phyloP scores from a whole-genome alignment of 1,284 basidiomycete species.

The Cryptococcus hybrid region DNA sequence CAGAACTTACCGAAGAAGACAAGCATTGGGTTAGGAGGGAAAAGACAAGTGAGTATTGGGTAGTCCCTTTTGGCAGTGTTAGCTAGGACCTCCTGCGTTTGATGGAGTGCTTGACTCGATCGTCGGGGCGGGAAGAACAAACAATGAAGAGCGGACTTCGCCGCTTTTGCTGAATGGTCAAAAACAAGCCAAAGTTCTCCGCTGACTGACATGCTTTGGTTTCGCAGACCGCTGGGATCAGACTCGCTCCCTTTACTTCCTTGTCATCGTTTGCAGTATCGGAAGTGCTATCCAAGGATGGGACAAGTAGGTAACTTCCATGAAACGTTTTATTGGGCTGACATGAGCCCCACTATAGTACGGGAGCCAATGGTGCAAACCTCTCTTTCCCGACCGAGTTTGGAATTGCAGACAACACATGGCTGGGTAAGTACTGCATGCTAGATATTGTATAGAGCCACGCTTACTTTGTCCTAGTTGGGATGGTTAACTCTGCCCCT shows the following conservation, averaged over 20 bases:
- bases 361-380: slow-evolving; percentile 55
- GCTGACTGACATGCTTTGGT: no score
- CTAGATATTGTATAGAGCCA: no score
- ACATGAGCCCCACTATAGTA: slow-evolving; percentile 19
- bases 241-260: slow-evolving; percentile 56
- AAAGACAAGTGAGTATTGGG: slow-evolving; percentile 58
- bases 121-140: background rate
- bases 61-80: no score
- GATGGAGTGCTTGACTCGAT: no score
- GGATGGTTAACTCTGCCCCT: slow-evolving; percentile 72
- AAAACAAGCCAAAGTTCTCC: slow-evolving; percentile 6
- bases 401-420: slow-evolving; percentile 57
- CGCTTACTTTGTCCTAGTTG: slow-evolving; percentile 45
- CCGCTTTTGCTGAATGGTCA: background rate
- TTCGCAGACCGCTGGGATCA: slow-evolving; percentile 48
- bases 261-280: slow-evolving; percentile 40
- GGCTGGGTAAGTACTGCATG: slow-evolving; percentile 50
- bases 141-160: background rate
- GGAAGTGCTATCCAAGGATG: slow-evolving; percentile 45
- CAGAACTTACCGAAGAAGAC: slow-evolving; percentile 63
- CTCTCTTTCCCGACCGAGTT: slow-evolving; percentile 32
- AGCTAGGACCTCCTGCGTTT: no score
- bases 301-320: slow-evolving; percentile 21
- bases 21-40: slow-evolving; percentile 55
- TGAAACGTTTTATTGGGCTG: background rate